A percentile compares a stretch with the other conserved stretches of the same genome.
phyloP scores from a whole-genome alignment of 768 basidiomycete genomes.

The Scleroderma bovista region DNA sequence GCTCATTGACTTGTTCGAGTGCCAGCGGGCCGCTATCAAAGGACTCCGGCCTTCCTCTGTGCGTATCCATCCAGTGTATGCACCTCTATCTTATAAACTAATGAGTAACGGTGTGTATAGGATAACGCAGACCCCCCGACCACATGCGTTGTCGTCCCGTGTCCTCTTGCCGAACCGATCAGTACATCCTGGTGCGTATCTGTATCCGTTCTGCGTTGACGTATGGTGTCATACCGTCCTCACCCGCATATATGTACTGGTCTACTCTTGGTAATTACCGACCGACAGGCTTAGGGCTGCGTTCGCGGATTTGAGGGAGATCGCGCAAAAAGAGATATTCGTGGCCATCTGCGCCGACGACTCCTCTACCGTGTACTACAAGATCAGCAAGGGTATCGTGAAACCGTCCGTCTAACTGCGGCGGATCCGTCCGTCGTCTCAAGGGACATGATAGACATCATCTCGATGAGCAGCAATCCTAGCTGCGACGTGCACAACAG shows the following conservation, averaged over 20 bases:
- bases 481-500: too few relatives aligned
- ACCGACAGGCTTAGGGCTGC: slow-evolving; percentile 51
- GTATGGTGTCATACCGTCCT: too few relatives aligned
- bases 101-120: slow-evolving; percentile 22
- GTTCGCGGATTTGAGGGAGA: slow-evolving; percentile 41
- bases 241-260: too few relatives aligned
- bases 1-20: slow-evolving; percentile 53
- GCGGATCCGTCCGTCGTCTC: too few relatives aligned
- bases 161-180: slow-evolving; percentile 58
- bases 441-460: too few relatives aligned
- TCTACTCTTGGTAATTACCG: neutral
- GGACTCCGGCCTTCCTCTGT: slow-evolving; percentile 54
- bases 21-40: slow-evolving; percentile 51
- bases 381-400: slow-evolving; percentile 69
- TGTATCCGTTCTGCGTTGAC: neutral
- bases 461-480: too few relatives aligned
- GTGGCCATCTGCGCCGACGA: slow-evolving; percentile 73
- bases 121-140: slow-evolving; percentile 33
- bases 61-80: slow-evolving; percentile 14
- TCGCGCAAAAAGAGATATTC: slow-evolving; percentile 43
- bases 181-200: slow-evolving; percentile 54
- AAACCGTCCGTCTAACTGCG: slow-evolving; percentile 55
- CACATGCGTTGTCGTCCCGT: slow-evolving; percentile 49
- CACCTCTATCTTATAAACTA: neutral
- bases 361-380: slow-evolving; percentile 82